Conservation (phyloP, 805 yeast species). For the Komagataella pastoris region DNA sequence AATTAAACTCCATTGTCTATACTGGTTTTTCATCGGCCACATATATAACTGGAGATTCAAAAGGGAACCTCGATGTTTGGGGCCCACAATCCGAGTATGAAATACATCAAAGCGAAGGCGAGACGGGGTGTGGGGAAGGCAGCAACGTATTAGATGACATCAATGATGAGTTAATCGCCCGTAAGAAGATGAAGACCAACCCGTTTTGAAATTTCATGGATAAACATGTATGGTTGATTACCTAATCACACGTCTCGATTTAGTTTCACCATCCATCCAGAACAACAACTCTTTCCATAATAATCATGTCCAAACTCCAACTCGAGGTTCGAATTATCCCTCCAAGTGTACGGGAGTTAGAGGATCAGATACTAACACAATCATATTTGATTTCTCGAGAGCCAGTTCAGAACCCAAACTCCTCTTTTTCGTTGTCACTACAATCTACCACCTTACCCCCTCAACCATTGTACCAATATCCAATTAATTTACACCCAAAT, state of each 20-base stretch:
- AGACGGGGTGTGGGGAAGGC: background rate
- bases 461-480: background rate
- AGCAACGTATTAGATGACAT: background rate
- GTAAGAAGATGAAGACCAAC: background rate
- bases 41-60: slow-evolving; percentile 49
- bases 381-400: background rate
- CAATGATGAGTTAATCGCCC: background rate
- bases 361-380: background rate
- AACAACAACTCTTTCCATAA: background rate
- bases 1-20: slow-evolving; percentile 40
- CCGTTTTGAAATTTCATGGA: background rate
- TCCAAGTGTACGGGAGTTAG: slow-evolving; percentile 1
- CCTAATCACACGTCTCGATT: background rate
- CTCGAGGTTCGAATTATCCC: background rate
- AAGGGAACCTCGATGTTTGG: slow-evolving; percentile 56
- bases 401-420: background rate
- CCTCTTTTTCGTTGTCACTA: slow-evolving; percentile 7
- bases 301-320: background rate
- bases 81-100: slow-evolving; percentile 17
- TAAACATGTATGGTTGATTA: background rate
- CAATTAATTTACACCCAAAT: slow-evolving; percentile 6
- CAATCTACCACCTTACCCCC: background rate
- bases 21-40: slow-evolving; percentile 29
- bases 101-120: background rate
- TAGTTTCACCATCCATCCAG: background rate